A percentile compares a stretch with the other conserved stretches of the same genome.
These are phyloP conservation scores for Plasmodium reichenowi DNA, from an alignment of 169 alveolate genomes.

Conservation along the genomic window DNA sequence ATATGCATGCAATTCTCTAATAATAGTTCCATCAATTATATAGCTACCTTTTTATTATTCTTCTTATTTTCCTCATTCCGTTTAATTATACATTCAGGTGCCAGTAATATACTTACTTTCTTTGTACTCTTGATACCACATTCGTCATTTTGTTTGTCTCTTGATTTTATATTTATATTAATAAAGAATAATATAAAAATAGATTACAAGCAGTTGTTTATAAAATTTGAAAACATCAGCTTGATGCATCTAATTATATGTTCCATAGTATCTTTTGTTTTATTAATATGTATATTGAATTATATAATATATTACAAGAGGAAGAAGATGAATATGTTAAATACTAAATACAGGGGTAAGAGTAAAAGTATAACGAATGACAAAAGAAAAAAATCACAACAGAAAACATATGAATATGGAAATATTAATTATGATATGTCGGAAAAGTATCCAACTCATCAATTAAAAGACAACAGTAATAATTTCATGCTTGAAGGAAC, in stretches of 20 bases:
- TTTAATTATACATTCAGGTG: slow-evolving; percentile 65
- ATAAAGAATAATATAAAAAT: slow-evolving; percentile 44
- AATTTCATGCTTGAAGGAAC: not conserved
- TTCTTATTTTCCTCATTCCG: slow-evolving; percentile 61
- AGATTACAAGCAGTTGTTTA: slow-evolving; percentile 15
- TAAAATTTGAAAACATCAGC: slow-evolving; percentile 28
- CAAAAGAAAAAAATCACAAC: not conserved
- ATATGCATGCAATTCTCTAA: slow-evolving; percentile 64
- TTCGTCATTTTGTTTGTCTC: slow-evolving; percentile 50
- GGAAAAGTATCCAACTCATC: not conserved
- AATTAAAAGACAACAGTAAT: not conserved
- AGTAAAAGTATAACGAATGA: not conserved
- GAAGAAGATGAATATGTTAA: not conserved
- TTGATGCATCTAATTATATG: slow-evolving; percentile 35
- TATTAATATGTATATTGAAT: slow-evolving; percentile 17
- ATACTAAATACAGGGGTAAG: not conserved
- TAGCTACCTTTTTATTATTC: slow-evolving; percentile 49
- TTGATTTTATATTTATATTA: slow-evolving; percentile 59
- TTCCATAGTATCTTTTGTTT: slow-evolving; percentile 27
- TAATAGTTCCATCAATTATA: slow-evolving; percentile 58
- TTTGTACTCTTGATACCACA: slow-evolving; percentile 57
- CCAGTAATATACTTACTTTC: not conserved
- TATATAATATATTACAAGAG: slow-evolving; percentile 27
- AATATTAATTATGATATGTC: not conserved
- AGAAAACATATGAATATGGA: not conserved